Evolutionary conservation across 495 filamentous ascomycete genomes (phyloP).

Genomic region (Rostrohypoxylon terebratum): DNA sequence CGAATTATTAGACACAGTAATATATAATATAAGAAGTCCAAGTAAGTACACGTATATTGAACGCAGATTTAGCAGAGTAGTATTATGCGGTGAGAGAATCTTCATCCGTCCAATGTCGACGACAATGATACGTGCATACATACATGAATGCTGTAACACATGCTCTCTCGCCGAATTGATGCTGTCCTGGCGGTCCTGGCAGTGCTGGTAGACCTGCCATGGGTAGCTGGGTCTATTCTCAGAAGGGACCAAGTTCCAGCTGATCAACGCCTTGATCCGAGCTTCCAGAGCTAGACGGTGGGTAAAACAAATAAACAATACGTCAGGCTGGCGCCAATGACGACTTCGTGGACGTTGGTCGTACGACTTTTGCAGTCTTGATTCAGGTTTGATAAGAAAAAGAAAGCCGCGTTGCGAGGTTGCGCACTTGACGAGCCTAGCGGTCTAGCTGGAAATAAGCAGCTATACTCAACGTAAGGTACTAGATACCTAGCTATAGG

Average conservation of each 20-base stretch:
- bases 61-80: conserved; percentile 20
- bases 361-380: not conserved
- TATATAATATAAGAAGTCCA: conserved; percentile 14
- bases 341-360: conserved; percentile 15
- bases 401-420: conserved; percentile 1
- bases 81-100: conserved; percentile 42
- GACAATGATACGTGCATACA: conserved; percentile 28
- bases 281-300: conserved; percentile 17
- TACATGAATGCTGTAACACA: conserved; percentile 22
- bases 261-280: conserved; percentile 27
- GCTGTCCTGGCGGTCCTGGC: not conserved
- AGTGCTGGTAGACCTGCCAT: conserved; percentile 7
- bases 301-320: conserved; percentile 6
- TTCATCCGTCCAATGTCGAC: conserved; percentile 25
- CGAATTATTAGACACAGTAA: conserved; percentile 38
- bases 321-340: conserved; percentile 27
- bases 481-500: too few relatives aligned
- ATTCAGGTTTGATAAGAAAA: conserved; percentile 14
- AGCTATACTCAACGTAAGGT: not conserved
- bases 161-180: conserved; percentile 12
- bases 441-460: not conserved
- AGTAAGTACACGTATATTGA: conserved; percentile 22
- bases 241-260: conserved; percentile 13
- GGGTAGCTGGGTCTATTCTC: conserved; percentile 20
- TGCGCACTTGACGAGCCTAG: not conserved